These are phyloP conservation scores for Chalciporus sp. DNA, from an alignment of 1,284 basidiomycete genomes.

Conservation along the genomic window DNA sequence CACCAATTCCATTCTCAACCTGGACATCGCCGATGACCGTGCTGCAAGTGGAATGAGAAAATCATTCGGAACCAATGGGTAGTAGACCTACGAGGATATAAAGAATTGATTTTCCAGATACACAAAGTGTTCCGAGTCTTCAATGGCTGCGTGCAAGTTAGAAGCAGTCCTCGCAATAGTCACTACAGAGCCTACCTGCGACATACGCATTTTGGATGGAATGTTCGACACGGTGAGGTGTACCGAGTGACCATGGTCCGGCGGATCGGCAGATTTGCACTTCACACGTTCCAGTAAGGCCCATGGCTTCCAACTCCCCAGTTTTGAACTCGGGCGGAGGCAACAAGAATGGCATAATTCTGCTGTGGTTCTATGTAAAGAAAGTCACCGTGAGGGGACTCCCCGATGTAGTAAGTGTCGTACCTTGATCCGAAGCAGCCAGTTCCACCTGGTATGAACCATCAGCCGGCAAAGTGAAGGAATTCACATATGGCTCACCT, in stretches of 20 bases:
- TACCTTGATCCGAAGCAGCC: slow-evolving; percentile 88
- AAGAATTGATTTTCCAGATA: slow-evolving; percentile 99
- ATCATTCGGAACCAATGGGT: neutral
- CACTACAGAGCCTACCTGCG: slow-evolving; percentile 57
- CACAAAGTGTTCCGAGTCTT: slow-evolving; percentile 91
- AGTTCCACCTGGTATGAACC: slow-evolving; percentile 74
- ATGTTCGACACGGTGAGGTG: slow-evolving; percentile 82
- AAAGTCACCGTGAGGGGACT: neutral
- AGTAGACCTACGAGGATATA: slow-evolving; percentile 77
- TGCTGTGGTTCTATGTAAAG: slow-evolving; percentile 75
- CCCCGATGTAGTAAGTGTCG: slow-evolving; percentile 14
- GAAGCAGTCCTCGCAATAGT: neutral
- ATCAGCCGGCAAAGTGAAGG: slow-evolving; percentile 21
- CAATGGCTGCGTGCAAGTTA: slow-evolving; percentile 68
- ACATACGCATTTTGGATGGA: slow-evolving; percentile 96
- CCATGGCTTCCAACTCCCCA: slow-evolving; percentile 78
- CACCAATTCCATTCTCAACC: slow-evolving; percentile 93
- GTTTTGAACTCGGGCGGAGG: slow-evolving; percentile 93
- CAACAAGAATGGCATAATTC: slow-evolving; percentile 91
- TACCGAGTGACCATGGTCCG: slow-evolving; percentile 96
- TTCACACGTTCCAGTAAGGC: slow-evolving; percentile 95
- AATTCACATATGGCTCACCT: slow-evolving; percentile 49
- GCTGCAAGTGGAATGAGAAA: slow-evolving; percentile 40
- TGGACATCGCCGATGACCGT: slow-evolving; percentile 86
- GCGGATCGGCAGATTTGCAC: slow-evolving; percentile 95